These are phyloP conservation scores for Diaporthe citri DNA, from an alignment of 2,329 filamentous ascomycete species.

Conservation along the genomic window DNA sequence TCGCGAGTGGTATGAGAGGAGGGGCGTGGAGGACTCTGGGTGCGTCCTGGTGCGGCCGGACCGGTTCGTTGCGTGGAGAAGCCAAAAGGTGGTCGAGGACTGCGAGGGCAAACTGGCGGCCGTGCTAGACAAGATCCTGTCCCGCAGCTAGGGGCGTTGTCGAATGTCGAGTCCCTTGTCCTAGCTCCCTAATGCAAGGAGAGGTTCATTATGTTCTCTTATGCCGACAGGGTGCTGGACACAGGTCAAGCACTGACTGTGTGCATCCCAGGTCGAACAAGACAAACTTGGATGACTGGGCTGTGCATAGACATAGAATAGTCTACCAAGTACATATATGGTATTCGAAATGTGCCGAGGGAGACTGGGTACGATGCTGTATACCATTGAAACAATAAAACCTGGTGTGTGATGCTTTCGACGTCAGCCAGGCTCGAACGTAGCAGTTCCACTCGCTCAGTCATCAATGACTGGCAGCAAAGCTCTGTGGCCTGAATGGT, in stretches of 20 bases:
- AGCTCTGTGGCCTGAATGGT: too few species aligned
- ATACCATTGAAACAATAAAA: not conserved
- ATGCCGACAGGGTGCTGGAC: not conserved
- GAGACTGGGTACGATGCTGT: too few species aligned
- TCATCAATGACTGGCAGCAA: not conserved
- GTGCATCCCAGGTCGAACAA: not conserved
- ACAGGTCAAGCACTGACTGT: too few species aligned
- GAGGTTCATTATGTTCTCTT: too few species aligned
- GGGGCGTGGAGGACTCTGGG: slow-evolving; percentile 64
- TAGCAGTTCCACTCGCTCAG: not conserved
- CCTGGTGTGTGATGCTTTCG: not conserved
- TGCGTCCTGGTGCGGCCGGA: slow-evolving; percentile 65
- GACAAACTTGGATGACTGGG: not conserved
- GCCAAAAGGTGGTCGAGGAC: slow-evolving; percentile 15
- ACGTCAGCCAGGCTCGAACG: not conserved
- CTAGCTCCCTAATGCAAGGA: not conserved
- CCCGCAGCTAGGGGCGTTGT: not conserved
- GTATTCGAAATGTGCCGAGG: too few species aligned
- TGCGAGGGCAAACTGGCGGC: slow-evolving; percentile 38
- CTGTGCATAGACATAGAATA: not conserved
- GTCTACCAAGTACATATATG: too few species aligned
- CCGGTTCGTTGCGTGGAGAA: slow-evolving; percentile 62
- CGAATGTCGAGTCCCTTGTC: not conserved
- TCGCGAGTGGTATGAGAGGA: slow-evolving; percentile 60
- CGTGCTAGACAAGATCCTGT: slow-evolving; percentile 39